Evolutionary conservation across 352 stramenopile species (phyloP), one percentile per base, ranked within the genome.

Genomic region (Globisporangium ultimum): DNA sequence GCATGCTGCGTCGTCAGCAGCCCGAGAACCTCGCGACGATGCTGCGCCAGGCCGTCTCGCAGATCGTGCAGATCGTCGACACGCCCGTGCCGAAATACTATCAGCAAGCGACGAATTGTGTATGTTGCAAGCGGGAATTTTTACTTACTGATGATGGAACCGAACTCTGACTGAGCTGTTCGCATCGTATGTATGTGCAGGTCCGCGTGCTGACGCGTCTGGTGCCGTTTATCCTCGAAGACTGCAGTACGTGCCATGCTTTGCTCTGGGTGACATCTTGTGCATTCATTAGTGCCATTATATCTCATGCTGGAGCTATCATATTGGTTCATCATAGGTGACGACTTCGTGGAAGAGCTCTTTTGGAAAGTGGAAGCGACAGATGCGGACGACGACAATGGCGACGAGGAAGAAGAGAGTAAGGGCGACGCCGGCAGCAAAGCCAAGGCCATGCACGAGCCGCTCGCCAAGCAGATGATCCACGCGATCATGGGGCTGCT

Each of bases 71-170:
- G 70, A 91, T 93, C 60, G 84, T 95, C 43, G 83, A 93, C 52
- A 93, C 86, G 51, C 84, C 86, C 36, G 77, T 95, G 60, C 86
- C 86, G 43, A 95, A 95, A 64, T 95, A 95, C 66, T 93, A 95
- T 53, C 73, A 83, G 41, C 84, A 95, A 63, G 86, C 86, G 13
- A 83, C 87, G 45, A 95, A 95, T 61, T 95, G 86, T 57, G 85
- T 88, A 57, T 82, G 86, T 36, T 36, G 4, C 2, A 32, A 32
- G 24, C 5, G 24, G 24, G 2, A 32, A n/a, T n/a, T n/a, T 32
- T 32, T 32, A 32, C 24, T 32, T 5, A 5, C n/a, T n/a, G n/a
- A n/a, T n/a, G n/a, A n/a, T n/a, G n/a, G n/a, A n/a, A n/a, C n/a
- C n/a, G n/a, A n/a, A n/a, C n/a, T n/a, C n/a, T n/a, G n/a, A n/a